Evolutionary conservation across 2,329 filamentous ascomycete species (phyloP).

Genomic region (Fusarium pininemorale): DNA sequence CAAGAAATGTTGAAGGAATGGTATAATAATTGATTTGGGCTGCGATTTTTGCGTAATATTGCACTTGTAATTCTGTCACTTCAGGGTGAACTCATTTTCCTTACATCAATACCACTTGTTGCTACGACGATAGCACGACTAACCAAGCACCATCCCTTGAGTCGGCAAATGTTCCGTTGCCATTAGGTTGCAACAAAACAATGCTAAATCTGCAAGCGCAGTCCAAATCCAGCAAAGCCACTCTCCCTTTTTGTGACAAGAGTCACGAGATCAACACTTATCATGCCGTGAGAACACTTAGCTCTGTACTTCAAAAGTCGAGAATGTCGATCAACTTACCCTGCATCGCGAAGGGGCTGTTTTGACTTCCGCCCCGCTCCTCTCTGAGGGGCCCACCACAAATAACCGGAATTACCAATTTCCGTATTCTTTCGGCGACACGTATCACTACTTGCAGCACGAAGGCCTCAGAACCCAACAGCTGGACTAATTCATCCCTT

Average conservation of each 20-base stretch:
- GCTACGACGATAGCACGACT: too few relatives aligned
- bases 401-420: not conserved
- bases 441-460: not conserved
- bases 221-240: not conserved
- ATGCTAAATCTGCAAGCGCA: not conserved
- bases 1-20: not conserved
- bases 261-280: not conserved
- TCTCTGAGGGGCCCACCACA: not conserved
- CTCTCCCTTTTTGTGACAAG: not conserved
- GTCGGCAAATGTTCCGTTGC: not conserved
- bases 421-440: not conserved
- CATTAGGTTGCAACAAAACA: not conserved
- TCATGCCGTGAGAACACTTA: too few relatives aligned
- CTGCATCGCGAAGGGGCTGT: not conserved
- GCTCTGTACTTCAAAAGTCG: not conserved
- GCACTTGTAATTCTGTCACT: not conserved
- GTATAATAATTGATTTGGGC: too few relatives aligned
- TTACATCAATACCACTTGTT: fast-evolving
- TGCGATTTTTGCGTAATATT: not conserved
- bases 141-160: not conserved
- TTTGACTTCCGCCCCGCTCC: not conserved
- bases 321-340: not conserved
- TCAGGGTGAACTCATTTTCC: not conserved
- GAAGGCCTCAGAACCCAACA: not conserved
- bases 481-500: not conserved